Conservation (phyloP, 768 basidiomycete genomes). For the Mycena epipterygia region DNA sequence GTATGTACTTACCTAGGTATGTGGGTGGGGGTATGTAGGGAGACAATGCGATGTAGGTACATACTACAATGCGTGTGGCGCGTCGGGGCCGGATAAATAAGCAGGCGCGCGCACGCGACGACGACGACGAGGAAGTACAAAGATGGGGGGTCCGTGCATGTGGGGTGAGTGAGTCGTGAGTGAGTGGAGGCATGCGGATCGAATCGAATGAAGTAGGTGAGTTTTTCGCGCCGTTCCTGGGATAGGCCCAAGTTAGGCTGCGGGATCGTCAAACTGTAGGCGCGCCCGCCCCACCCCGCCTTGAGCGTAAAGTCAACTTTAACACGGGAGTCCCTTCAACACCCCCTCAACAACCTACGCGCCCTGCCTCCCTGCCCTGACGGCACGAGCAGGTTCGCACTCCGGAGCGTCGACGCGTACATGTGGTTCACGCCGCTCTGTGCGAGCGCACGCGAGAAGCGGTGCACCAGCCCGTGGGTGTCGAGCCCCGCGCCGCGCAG, state of each 20-base stretch:
- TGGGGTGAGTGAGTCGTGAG: neutral
- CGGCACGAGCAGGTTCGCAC: slow-evolving; percentile 81
- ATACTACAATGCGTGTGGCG: too few species aligned
- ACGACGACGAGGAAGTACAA: slow-evolving; percentile 27
- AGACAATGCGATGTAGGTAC: too few species aligned
- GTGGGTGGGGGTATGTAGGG: too few species aligned
- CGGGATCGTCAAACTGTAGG: too few species aligned
- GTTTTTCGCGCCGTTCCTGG: too few species aligned
- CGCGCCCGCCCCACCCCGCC: too few species aligned
- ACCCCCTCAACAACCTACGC: slow-evolving; percentile 68
- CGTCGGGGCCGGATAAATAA: neutral
- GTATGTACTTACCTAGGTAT: too few species aligned
- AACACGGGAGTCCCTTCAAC: slow-evolving; percentile 56
- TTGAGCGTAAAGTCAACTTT: too few species aligned
- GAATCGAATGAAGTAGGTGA: too few species aligned
- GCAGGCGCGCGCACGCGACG: neutral
- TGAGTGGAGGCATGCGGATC: neutral
- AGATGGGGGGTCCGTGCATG: slow-evolving; percentile 13
- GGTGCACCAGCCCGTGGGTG: slow-evolving; percentile 83
- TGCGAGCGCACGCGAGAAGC: slow-evolving; percentile 80
- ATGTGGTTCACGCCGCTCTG: slow-evolving; percentile 85
- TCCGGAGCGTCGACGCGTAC: slow-evolving; percentile 89
- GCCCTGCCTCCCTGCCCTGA: slow-evolving; percentile 54
- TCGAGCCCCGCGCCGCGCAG: slow-evolving; percentile 72
- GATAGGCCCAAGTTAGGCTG: too few species aligned